These are phyloP conservation scores for Neurospora sp. DNA, from an alignment of 495 filamentous ascomycete genomes.

Conservation along the genomic window DNA sequence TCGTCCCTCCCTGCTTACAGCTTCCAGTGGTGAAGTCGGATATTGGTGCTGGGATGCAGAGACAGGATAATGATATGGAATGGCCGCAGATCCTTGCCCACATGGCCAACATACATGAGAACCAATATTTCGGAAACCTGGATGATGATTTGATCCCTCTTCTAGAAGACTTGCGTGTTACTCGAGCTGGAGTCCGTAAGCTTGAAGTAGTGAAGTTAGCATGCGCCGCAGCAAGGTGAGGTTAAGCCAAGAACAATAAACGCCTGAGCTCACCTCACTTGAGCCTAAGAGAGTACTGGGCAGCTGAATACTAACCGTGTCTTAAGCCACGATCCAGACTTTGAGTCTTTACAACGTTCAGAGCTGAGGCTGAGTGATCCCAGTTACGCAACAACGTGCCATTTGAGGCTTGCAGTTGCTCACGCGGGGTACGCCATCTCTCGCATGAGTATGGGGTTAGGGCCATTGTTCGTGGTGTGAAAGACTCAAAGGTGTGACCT, in stretches of 20 bases:
- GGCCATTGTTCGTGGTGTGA: neutral
- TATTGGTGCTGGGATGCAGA: neutral
- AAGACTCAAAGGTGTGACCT: neutral
- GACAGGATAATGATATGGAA: neutral
- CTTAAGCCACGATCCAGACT: neutral
- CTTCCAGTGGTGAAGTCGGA: neutral
- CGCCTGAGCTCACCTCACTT: neutral
- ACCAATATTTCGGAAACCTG: neutral
- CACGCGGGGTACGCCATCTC: neutral
- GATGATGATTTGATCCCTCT: neutral
- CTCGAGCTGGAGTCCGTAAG: neutral
- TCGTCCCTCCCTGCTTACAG: neutral
- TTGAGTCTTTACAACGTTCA: neutral
- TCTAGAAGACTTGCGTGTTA: neutral
- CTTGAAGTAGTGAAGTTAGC: neutral
- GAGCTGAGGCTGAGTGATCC: neutral
- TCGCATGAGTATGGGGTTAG: neutral
- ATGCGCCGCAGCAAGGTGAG: neutral
- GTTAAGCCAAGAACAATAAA: neutral
- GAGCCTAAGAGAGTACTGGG: neutral
- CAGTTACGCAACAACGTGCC: neutral
- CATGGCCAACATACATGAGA: neutral
- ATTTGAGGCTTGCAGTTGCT: neutral
- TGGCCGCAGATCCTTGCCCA: neutral
- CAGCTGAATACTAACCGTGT: neutral